These are phyloP conservation scores for Amanita thiersii DNA, from an alignment of 768 basidiomycete species.

Conservation along the genomic window DNA sequence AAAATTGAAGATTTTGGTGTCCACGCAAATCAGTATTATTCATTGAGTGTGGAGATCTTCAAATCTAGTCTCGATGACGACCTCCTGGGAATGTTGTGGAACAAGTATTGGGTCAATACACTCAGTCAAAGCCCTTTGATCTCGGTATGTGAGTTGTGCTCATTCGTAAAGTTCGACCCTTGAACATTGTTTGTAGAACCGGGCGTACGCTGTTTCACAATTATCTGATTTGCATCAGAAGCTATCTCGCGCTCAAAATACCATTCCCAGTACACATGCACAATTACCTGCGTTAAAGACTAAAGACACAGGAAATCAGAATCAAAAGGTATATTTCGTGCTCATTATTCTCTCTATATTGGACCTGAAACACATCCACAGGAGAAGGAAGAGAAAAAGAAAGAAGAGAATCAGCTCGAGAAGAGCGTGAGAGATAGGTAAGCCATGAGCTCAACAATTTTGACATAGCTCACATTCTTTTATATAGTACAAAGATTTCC, in stretches of 20 bases:
- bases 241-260: slow-evolving; percentile 59
- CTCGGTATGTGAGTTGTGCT: slow-evolving; percentile 46
- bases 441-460: slow-evolving; percentile 12
- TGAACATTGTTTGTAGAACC: slow-evolving; percentile 50
- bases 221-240: slow-evolving; percentile 88
- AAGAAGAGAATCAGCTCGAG: slow-evolving; percentile 78
- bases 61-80: slow-evolving; percentile 85
- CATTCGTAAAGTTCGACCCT: neutral
- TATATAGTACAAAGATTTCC: slow-evolving; percentile 72
- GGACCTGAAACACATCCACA: slow-evolving; percentile 26
- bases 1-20: slow-evolving; percentile 99
- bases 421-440: slow-evolving; percentile 93
- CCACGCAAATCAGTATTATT: slow-evolving; percentile 94
- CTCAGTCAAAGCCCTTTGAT: slow-evolving; percentile 89
- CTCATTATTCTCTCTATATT: slow-evolving; percentile 1
- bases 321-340: slow-evolving; percentile 32
- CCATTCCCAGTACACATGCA: slow-evolving; percentile 52
- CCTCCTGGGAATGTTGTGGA: slow-evolving; percentile 88
- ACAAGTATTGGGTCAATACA: slow-evolving; percentile 99
- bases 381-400: slow-evolving; percentile 69
- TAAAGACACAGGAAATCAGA: slow-evolving; percentile 24
- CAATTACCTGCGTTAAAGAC: slow-evolving; percentile 46
- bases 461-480: neutral
- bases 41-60: slow-evolving; percentile 90
- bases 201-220: slow-evolving; percentile 89